A percentile compares a stretch with the other conserved stretches of the same genome.
Evolutionary conservation across 257 asterid species (phyloP).

Genomic region (Euphrasia confusa): DNA sequence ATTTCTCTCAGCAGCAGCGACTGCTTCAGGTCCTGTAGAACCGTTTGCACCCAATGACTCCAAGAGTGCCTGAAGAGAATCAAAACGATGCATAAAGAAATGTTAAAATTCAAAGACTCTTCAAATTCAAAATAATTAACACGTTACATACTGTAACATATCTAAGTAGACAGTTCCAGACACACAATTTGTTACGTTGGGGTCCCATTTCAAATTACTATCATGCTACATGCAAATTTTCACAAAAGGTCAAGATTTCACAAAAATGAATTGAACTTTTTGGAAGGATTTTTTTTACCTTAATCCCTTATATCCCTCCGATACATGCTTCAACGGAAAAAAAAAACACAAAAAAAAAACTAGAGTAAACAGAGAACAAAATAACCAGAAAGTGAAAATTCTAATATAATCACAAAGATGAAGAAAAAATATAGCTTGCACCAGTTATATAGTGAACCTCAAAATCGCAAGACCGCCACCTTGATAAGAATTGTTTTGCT

Average conservation of each 20-base stretch:
- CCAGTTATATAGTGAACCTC: conserved; percentile 2
- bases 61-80: conserved; percentile 68
- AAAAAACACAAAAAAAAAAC: neutral
- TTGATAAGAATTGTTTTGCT: conserved; percentile 6
- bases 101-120: too few relatives aligned
- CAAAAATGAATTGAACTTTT: neutral
- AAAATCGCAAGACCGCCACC: conserved; percentile 17
- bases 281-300: too few relatives aligned
- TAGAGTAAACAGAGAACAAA: conserved; percentile 5
- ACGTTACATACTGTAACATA: neutral
- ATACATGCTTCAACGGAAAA: too few relatives aligned
- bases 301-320: too few relatives aligned
- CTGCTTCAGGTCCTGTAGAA: conserved; percentile 86
- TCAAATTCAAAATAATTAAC: too few relatives aligned
- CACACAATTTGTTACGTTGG: neutral
- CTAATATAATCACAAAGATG: conserved; percentile 2
- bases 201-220: conserved; percentile 8
- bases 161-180: neutral
- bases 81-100: conserved; percentile 22
- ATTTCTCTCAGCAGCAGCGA: conserved; percentile 83
- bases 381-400: conserved; percentile 14
- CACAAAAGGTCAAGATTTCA: neutral
- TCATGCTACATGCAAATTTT: conserved; percentile 3
- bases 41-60: conserved; percentile 82
- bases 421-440: conserved; percentile 12